Conservation (phyloP, 768 basidiomycete genomes). For the Suillus subaureus region DNA sequence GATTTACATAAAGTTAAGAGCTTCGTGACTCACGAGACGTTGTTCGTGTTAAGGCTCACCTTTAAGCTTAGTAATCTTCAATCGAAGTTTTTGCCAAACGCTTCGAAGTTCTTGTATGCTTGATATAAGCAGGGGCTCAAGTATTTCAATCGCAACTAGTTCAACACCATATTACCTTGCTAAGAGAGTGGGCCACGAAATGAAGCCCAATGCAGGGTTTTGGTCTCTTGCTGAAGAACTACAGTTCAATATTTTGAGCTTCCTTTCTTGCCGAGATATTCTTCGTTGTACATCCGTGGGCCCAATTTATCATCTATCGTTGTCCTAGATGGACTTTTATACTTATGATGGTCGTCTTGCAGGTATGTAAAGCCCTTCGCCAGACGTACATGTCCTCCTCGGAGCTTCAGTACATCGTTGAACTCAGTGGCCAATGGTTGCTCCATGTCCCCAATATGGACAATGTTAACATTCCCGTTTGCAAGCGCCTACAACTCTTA, state of each 20-base stretch:
- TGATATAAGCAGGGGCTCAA: too few relatives aligned
- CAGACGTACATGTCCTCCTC: not conserved
- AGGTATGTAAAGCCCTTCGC: not conserved
- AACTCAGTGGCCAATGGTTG: not conserved
- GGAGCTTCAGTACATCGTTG: not conserved
- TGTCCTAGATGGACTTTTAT: not conserved
- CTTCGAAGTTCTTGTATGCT: not conserved
- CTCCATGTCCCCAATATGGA: not conserved
- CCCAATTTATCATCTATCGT: not conserved
- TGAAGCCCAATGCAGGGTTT: not conserved
- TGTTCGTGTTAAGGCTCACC: too few relatives aligned
- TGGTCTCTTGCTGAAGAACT: not conserved
- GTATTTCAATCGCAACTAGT: too few relatives aligned
- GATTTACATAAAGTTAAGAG: too few relatives aligned
- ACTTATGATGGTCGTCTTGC: not conserved
- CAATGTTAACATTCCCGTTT: not conserved
- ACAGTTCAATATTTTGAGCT: not conserved
- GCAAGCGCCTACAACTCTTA: not conserved
- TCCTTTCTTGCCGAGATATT: not conserved
- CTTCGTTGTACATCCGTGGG: conserved; percentile 1
- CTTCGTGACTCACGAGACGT: too few relatives aligned
- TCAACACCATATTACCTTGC: not conserved
- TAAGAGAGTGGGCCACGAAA: not conserved
- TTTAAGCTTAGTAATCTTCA: too few relatives aligned
- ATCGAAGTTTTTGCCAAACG: too few relatives aligned